phyloP scores from a whole-genome alignment of 129 eudicot species.

The Apium graveolens region DNA sequence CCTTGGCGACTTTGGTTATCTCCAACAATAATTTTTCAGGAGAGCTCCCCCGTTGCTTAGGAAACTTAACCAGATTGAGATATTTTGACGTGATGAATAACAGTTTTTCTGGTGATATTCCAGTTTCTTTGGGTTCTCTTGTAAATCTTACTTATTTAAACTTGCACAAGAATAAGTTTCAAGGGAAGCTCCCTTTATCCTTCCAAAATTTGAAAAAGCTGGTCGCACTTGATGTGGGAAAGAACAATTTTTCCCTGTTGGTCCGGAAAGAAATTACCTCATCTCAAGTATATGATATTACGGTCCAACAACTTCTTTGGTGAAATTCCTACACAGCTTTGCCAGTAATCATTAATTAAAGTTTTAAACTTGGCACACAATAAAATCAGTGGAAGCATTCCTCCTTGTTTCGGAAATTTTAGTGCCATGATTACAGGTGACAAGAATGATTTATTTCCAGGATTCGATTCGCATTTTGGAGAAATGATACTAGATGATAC shows the following conservation, averaged over 20 bases:
- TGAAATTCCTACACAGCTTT: not conserved
- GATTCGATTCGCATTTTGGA: too few species aligned
- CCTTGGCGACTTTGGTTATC: not conserved
- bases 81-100: not conserved
- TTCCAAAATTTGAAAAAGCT: not conserved
- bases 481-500: too few species aligned
- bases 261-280: conserved; percentile 9
- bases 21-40: not conserved
- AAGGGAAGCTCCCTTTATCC: not conserved
- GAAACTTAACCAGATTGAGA: not conserved
- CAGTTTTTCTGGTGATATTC: conserved; percentile 10
- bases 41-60: not conserved
- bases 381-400: not conserved
- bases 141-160: not conserved
- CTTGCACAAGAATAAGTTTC: not conserved
- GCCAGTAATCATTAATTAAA: not conserved
- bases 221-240: not conserved
- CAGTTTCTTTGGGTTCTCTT: not conserved
- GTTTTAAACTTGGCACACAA: not conserved
- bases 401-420: not conserved
- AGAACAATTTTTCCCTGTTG: conserved; percentile 17
- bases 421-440: not conserved
- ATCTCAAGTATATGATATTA: not conserved
- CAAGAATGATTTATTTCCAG: too few species aligned
- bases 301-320: conserved; percentile 11